These are phyloP conservation scores for Rhizomucor miehei DNA, from an alignment of 371 early-diverging fungal genomes.

Conservation along the genomic window DNA sequence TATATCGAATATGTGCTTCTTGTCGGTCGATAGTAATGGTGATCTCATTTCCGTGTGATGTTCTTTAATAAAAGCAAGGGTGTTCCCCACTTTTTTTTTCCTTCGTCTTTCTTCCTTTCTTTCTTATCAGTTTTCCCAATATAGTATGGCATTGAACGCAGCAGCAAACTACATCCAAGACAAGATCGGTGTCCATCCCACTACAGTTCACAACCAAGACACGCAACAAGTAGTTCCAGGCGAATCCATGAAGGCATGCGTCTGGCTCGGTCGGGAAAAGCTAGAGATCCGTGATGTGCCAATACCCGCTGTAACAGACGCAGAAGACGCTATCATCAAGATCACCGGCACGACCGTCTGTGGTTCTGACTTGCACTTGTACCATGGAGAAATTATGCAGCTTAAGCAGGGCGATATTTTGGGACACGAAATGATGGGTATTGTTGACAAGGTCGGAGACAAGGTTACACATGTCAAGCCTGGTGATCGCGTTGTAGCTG, in stretches of 20 bases:
- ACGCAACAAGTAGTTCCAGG: slow-evolving; percentile 17
- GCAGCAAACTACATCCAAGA: slow-evolving; percentile 44
- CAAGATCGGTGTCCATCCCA: slow-evolving; percentile 40
- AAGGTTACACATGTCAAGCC: slow-evolving; percentile 39
- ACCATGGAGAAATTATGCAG: slow-evolving; percentile 54
- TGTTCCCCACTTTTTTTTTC: not conserved
- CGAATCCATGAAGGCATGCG: slow-evolving; percentile 43
- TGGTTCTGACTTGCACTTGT: slow-evolving; percentile 61
- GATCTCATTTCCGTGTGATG: not conserved
- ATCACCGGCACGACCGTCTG: slow-evolving; percentile 59
- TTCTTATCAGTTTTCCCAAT: not conserved
- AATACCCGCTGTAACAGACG: slow-evolving; percentile 48
- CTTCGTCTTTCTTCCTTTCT: not conserved
- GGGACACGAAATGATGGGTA: slow-evolving; percentile 59
- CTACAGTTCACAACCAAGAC: slow-evolving; percentile 36
- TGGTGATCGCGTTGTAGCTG: slow-evolving; percentile 54
- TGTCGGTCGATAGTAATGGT: not conserved
- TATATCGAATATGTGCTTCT: too few species aligned
- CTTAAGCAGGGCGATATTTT: slow-evolving; percentile 50
- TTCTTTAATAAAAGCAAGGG: not conserved
- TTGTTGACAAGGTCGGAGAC: slow-evolving; percentile 50
- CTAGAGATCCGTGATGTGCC: slow-evolving; percentile 40
- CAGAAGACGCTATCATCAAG: slow-evolving; percentile 52
- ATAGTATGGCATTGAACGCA: slow-evolving; percentile 21
- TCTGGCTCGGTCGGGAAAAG: slow-evolving; percentile 46